phyloP scores from a whole-genome alignment of 2,329 filamentous ascomycete genomes.

The Epichloe uncinata region DNA sequence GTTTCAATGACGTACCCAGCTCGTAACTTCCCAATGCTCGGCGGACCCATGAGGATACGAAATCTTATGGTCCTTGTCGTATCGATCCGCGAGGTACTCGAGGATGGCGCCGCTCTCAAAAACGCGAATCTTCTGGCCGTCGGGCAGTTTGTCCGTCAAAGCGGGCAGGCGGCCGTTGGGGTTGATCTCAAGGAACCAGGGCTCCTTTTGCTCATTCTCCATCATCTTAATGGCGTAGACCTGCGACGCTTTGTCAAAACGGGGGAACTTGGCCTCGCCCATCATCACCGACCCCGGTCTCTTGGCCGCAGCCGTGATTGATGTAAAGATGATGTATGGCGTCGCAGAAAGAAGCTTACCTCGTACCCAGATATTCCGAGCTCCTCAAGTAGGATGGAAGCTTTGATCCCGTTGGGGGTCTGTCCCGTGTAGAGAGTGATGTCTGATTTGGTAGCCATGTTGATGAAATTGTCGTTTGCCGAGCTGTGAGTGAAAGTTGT shows the following conservation, averaged over 20 bases:
- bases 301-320: background rate
- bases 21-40: conserved; percentile 69
- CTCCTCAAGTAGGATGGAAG: conserved; percentile 77
- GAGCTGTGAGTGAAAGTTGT: no score
- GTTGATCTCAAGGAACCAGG: conserved; percentile 84
- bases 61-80: conserved; percentile 71
- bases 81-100: conserved; percentile 70
- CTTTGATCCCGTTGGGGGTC: conserved; percentile 85
- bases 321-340: background rate
- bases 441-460: conserved; percentile 28
- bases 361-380: conserved; percentile 65
- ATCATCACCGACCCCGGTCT: no score
- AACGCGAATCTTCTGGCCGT: conserved; percentile 59
- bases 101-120: conserved; percentile 80
- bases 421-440: conserved; percentile 72
- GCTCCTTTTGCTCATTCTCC: conserved; percentile 69
- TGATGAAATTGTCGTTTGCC: background rate
- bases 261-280: no score
- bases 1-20: conserved; percentile 42
- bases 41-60: conserved; percentile 59
- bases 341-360: conserved; percentile 20
- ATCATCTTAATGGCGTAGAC: conserved; percentile 53
- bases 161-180: conserved; percentile 88
- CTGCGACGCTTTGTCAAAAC: conserved; percentile 12
- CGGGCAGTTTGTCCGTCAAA: conserved; percentile 62